These are phyloP conservation scores for Brassica balearica DNA, from an alignment of 441 rosid genomes.

Conservation along the genomic window DNA sequence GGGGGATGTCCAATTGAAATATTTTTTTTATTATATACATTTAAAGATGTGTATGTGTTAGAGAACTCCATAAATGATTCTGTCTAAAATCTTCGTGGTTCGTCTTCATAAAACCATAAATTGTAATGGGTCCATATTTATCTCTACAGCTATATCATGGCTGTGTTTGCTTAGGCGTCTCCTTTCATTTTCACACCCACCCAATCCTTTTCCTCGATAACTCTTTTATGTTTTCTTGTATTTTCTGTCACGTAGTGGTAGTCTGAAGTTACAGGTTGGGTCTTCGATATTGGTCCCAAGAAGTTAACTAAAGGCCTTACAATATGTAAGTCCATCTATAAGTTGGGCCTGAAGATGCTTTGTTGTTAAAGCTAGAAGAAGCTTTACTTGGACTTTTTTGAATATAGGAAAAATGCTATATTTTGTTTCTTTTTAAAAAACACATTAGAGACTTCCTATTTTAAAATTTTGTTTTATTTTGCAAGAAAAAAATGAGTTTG, in stretches of 20 bases:
- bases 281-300: neutral
- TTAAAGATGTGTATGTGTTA: no score
- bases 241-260: neutral
- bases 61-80: no score
- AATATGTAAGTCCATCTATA: slow-evolving; percentile 19
- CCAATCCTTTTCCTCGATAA: neutral
- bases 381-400: neutral
- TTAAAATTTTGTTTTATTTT: neutral
- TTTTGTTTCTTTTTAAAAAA: neutral
- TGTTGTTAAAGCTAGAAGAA: neutral
- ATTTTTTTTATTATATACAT: no score
- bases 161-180: slow-evolving; percentile 40
- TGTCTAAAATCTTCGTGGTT: no score
- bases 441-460: no score
- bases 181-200: slow-evolving; percentile 41
- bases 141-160: slow-evolving; percentile 39
- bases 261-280: neutral
- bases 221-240: neutral
- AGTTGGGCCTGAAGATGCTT: slow-evolving; percentile 17
- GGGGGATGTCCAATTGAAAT: no score
- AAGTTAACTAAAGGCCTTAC: neutral
- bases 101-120: no score
- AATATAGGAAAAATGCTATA: neutral
- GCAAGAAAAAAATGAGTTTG: neutral
- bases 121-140: no score